Conservation (phyloP, 2,329 filamentous ascomycete species). For the Didymella sp. region DNA sequence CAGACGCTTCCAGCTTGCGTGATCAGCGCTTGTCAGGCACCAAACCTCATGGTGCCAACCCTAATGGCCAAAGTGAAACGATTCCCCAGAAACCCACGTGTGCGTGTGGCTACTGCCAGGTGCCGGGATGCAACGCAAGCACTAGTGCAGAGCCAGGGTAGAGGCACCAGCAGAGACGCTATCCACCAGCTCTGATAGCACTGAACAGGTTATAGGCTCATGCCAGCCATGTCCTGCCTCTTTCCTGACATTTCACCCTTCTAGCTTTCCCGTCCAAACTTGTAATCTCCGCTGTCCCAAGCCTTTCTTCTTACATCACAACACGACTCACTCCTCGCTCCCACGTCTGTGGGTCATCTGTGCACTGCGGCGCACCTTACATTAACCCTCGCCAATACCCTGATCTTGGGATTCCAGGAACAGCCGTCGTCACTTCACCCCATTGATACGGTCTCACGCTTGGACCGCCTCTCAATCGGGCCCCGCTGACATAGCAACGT, state of each 20-base stretch:
- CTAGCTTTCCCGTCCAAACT: constrained; percentile 20
- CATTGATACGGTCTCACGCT: constrained; percentile 35
- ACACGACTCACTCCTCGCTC: constrained; percentile 18
- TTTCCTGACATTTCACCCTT: constrained; percentile 25
- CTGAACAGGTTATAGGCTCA: constrained; percentile 43
- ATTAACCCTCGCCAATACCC: constrained; percentile 35
- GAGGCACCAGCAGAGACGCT: constrained; percentile 33
- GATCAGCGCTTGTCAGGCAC: constrained; percentile 28
- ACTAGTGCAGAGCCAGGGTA: constrained; percentile 36
- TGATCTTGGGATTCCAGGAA: constrained; percentile 31
- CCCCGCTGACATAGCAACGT: constrained; percentile 45
- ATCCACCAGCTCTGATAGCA: constrained; percentile 43
- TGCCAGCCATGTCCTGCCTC: constrained; percentile 41
- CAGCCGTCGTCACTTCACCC: constrained; percentile 32
- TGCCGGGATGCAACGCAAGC: constrained; percentile 39
- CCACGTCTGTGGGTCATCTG: constrained; percentile 33
- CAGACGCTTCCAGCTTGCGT: constrained; percentile 22
- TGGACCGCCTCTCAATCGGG: constrained; percentile 28
- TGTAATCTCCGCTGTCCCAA: constrained; percentile 28
- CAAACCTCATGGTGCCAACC: constrained; percentile 28
- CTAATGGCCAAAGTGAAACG: constrained; percentile 45
- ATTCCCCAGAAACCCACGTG: constrained; percentile 49
- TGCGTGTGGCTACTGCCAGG: constrained; percentile 45
- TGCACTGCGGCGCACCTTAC: constrained; percentile 33
- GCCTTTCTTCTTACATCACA: constrained; percentile 22